A percentile compares a stretch with the other conserved stretches of the same genome.
Evolutionary conservation across 2,329 filamentous ascomycete species (phyloP).

Genomic region (Mycogone perniciosa): DNA sequence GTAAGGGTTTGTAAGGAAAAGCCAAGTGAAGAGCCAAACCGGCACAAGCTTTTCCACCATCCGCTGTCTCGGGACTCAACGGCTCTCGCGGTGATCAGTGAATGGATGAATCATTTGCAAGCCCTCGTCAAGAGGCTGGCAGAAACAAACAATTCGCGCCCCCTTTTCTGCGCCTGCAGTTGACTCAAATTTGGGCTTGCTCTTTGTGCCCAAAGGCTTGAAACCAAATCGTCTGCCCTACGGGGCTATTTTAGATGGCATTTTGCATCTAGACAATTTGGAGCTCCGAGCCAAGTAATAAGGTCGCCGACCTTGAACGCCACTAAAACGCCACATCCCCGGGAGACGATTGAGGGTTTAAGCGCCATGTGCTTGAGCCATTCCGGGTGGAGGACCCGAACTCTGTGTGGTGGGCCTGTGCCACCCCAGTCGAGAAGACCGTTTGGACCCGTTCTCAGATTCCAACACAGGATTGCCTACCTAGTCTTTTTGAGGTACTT

Average conservation of each 20-base stretch:
- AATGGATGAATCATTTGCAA: background rate
- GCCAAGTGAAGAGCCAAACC: too few species aligned
- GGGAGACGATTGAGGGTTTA: background rate
- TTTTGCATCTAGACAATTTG: background rate
- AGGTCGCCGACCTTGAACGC: background rate
- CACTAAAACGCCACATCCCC: background rate
- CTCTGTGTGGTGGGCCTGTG: background rate
- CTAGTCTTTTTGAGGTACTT: too few species aligned
- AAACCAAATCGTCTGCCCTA: background rate
- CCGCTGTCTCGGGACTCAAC: conserved; percentile 1
- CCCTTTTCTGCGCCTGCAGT: background rate
- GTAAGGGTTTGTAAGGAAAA: too few species aligned
- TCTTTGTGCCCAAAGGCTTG: background rate
- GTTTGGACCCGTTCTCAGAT: too few species aligned
- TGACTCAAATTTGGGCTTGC: background rate
- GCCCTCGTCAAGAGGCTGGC: too few species aligned
- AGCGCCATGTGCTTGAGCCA: background rate
- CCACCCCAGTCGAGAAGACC: too few species aligned
- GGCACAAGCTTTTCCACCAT: background rate
- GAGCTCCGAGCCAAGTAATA: background rate
- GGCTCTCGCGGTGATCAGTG: background rate
- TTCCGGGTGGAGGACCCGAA: background rate
- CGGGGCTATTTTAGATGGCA: background rate
- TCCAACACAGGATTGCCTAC: too few species aligned
- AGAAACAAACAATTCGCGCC: background rate